Evolutionary conservation across 2,329 filamentous ascomycete genomes (phyloP).

Genomic region (Penicillium brevicompactum): DNA sequence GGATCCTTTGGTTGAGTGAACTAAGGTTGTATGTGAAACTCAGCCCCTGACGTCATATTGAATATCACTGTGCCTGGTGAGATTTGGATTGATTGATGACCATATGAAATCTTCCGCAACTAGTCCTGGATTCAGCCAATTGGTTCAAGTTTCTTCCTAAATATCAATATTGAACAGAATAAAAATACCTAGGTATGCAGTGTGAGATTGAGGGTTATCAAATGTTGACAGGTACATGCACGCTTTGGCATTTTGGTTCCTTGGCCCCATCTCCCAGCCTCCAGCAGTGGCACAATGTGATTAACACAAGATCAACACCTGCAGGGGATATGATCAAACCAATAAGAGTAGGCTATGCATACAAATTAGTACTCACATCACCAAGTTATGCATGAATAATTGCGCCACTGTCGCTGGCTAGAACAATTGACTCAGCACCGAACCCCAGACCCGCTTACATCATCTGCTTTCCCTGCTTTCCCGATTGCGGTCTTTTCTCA

Average conservation of each 20-base stretch:
- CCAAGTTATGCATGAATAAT: slow-evolving; percentile 1
- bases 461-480: slow-evolving; percentile 14
- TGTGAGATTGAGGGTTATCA: background rate
- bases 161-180: background rate
- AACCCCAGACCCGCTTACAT: slow-evolving; percentile 21
- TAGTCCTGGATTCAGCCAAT: too few species aligned
- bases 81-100: too few species aligned
- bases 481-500: slow-evolving; percentile 6
- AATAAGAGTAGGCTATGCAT: background rate
- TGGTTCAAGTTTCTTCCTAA: background rate
- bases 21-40: too few species aligned
- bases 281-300: background rate
- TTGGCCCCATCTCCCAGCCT: background rate
- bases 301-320: background rate
- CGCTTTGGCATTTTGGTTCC: background rate
- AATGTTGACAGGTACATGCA: background rate
- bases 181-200: background rate
- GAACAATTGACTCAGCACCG: slow-evolving; percentile 17
- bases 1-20: too few species aligned
- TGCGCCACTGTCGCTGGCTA: background rate
- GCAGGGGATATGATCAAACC: background rate
- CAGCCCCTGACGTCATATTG: too few species aligned
- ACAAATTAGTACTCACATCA: background rate
- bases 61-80: too few species aligned
- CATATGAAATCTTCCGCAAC: too few species aligned